Evolutionary conservation across 169 alveolate genomes (phyloP).

Genomic region (Ophryocystis elektroscirrha): DNA sequence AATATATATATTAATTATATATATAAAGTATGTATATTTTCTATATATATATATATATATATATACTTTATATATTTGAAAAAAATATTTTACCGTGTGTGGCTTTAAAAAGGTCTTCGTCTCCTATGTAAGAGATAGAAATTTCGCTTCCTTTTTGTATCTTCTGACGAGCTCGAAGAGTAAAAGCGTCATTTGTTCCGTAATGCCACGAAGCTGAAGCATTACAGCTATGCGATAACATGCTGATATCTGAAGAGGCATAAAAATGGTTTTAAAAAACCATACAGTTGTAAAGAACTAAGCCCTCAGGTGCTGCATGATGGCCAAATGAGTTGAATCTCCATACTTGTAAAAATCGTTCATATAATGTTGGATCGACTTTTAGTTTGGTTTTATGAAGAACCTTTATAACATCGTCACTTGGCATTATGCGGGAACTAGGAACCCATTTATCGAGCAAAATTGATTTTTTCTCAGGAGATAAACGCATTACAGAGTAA

Average conservation of each 20-base stretch:
- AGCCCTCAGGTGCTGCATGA: slow-evolving; percentile 20
- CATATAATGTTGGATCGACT: not conserved
- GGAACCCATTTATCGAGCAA: slow-evolving; percentile 39
- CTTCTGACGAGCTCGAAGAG: slow-evolving; percentile 24
- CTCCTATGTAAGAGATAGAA: slow-evolving; percentile 37
- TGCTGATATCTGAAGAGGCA: not conserved
- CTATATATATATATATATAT: no score
- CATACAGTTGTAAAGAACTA: slow-evolving; percentile 15
- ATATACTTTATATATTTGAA: no score
- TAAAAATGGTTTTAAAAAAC: not conserved
- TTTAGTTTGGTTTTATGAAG: not conserved
- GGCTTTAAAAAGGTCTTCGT: slow-evolving; percentile 35
- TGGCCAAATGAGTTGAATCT: slow-evolving; percentile 26
- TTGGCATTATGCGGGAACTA: slow-evolving; percentile 3
- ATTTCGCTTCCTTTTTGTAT: slow-evolving; percentile 30
- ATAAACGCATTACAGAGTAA: slow-evolving; percentile 23
- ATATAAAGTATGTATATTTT: no score
- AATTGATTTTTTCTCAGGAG: slow-evolving; percentile 14
- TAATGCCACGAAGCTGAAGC: slow-evolving; percentile 39
- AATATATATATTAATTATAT: slow-evolving; percentile 11
- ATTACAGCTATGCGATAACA: slow-evolving; percentile 21
- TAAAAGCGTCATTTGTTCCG: slow-evolving; percentile 31
- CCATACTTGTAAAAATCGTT: slow-evolving; percentile 10
- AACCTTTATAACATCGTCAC: slow-evolving; percentile 11
- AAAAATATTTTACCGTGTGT: no score